These are phyloP conservation scores for Trichophaea hybrida DNA, from an alignment of 2,329 filamentous ascomycete species.

Conservation along the genomic window DNA sequence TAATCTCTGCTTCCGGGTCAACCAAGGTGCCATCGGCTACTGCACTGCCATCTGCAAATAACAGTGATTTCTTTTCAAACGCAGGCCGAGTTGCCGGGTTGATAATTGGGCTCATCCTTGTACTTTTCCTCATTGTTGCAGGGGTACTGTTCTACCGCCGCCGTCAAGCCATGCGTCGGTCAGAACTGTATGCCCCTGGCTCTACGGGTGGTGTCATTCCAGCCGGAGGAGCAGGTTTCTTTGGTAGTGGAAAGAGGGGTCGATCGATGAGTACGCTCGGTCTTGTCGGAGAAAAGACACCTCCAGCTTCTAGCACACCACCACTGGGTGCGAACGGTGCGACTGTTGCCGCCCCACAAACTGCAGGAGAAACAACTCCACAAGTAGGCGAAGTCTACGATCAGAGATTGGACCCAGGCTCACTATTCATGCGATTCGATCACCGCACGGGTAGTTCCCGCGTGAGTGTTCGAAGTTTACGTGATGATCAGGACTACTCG, in stretches of 20 bases:
- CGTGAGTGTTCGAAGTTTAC: slow-evolving; percentile 23
- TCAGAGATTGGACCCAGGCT: slow-evolving; percentile 20
- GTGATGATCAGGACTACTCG: slow-evolving; percentile 23
- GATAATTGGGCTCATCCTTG: slow-evolving; percentile 17
- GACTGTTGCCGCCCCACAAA: neutral
- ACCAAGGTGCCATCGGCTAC: slow-evolving; percentile 7
- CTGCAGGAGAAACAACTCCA: neutral
- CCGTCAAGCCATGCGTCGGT: slow-evolving; percentile 5
- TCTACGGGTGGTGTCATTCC: slow-evolving; percentile 5
- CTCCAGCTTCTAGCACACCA: slow-evolving; percentile 12
- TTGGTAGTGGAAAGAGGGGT: slow-evolving; percentile 16
- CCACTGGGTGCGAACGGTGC: slow-evolving; percentile 9
- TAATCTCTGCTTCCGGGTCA: neutral
- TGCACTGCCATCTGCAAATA: neutral
- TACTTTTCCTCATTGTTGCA: slow-evolving; percentile 12
- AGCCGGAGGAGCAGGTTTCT: slow-evolving; percentile 11
- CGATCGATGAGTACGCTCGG: slow-evolving; percentile 24
- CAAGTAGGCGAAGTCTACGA: slow-evolving; percentile 12
- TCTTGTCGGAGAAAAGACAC: slow-evolving; percentile 18
- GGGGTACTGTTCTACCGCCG: slow-evolving; percentile 17
- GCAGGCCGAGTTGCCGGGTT: slow-evolving; percentile 19
- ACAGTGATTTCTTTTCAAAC: slow-evolving; percentile 6
- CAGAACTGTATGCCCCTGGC: slow-evolving; percentile 2
- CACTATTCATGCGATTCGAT: slow-evolving; percentile 22
- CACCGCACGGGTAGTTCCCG: slow-evolving; percentile 22